phyloP scores from a whole-genome alignment of 1,139 yeast species.

The Candida anutae region DNA sequence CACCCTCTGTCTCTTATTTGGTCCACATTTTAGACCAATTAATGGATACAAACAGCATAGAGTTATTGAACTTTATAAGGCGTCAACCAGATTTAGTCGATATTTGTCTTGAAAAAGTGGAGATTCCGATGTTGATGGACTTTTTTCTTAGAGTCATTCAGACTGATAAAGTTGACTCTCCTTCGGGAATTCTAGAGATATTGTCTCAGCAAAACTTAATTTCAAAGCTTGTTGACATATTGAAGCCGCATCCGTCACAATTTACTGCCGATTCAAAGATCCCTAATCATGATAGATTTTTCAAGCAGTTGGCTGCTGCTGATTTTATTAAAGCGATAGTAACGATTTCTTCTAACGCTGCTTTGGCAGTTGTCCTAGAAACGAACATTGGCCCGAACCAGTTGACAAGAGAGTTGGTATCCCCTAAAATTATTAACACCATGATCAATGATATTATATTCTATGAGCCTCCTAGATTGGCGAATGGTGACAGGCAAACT shows the following conservation, averaged over 20 bases:
- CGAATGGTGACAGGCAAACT: slow-evolving; percentile 10
- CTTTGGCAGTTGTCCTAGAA: slow-evolving; percentile 38
- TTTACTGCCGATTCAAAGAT: slow-evolving; percentile 16
- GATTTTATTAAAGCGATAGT: slow-evolving; percentile 91
- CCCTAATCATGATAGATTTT: slow-evolving; percentile 32
- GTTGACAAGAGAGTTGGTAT: slow-evolving; percentile 38
- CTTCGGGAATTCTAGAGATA: slow-evolving; percentile 53
- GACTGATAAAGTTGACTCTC: slow-evolving; percentile 57
- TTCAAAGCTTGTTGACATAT: slow-evolving; percentile 42
- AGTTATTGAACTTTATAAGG: slow-evolving; percentile 46
- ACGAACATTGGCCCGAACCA: slow-evolving; percentile 44
- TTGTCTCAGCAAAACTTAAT: slow-evolving; percentile 45
- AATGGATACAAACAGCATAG: slow-evolving; percentile 40
- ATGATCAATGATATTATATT: slow-evolving; percentile 39
- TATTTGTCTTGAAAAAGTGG: slow-evolving; percentile 45
- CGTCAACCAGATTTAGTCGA: slow-evolving; percentile 47
- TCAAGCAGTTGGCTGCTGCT: slow-evolving; percentile 88
- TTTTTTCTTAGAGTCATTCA: slow-evolving; percentile 54
- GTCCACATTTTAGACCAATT: slow-evolving; percentile 39
- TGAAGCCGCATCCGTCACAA: slow-evolving; percentile 38
- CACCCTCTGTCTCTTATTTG: slow-evolving; percentile 33
- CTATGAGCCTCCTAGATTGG: slow-evolving; percentile 13
- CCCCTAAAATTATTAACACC: slow-evolving; percentile 25
- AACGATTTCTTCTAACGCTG: slow-evolving; percentile 75
- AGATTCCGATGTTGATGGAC: slow-evolving; percentile 50